Base-by-base conservation (phyloP, 331 rosid species). In the Cydonia oblonga region DNA sequence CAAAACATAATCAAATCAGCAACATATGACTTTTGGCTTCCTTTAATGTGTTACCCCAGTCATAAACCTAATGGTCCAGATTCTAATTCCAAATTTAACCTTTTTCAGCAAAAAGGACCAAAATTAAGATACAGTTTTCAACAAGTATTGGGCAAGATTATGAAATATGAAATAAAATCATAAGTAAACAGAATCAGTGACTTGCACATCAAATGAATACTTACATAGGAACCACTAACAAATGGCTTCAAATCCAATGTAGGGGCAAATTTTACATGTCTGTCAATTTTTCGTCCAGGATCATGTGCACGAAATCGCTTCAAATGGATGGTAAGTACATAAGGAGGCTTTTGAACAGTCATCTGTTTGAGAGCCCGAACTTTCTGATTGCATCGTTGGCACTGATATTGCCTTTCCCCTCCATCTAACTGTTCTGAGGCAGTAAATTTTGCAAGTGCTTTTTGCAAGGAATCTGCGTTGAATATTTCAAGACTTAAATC, bases 401-500 rank as follows among this genome's bases (percentile, higher is more conserved):
- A 95, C 42, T 91, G 90, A 79, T 95, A 95, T 75, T 91, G 96
- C 72, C 68, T 88, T 78, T 89, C 96, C 69, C 97, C 99, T 76
- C 97, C 99, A 84, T 95, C 99, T 76, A 95, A 86, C 70, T 78
- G 87, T 75, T 93, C 98, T 4, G 86, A 80, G 23, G 96, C 83
- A 4, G 97, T 95, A 83, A 95, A 95, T 82, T 91, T 85, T 42
- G 66, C 74, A 65, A 95, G 92, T 19, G 99, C 99, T 80, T 85
- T 91, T 33, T 88, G 78, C 82, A 95, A 51, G 51, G 99, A 88
- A 76, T 91, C 91, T 71, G 96, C 96, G 89, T 88, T 84, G 76
- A 82, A 80, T 78, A 95, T 95, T 78, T 95, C 99, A 69, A 95
- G 96, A 73, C 99, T 95, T 78, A 95, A 74, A 89, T 95, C 99